A percentile compares a stretch with the other conserved stretches of the same genome.
Evolutionary conservation across 2,329 filamentous ascomycete species (phyloP).

Genomic region (Fusarium lateritium): DNA sequence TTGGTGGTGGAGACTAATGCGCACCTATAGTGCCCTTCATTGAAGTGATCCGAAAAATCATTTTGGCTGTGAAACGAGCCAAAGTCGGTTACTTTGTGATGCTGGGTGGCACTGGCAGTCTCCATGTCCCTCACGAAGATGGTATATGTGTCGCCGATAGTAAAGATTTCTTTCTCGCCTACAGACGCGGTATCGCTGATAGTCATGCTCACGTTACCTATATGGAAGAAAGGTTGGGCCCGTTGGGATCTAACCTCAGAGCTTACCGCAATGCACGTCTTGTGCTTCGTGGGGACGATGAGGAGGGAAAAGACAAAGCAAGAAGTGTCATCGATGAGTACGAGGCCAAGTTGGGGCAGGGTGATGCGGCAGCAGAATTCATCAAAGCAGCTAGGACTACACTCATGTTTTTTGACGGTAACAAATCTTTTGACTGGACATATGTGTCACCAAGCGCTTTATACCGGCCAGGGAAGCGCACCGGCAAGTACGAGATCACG

Average conservation of each 20-base stretch:
- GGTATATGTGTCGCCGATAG: constrained; percentile 6
- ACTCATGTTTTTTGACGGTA: constrained; percentile 25
- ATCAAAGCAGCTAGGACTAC: constrained; percentile 13
- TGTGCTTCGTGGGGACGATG: not conserved
- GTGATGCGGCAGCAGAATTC: constrained; percentile 5
- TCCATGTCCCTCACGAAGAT: constrained; percentile 1
- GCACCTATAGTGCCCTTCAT: constrained; percentile 1
- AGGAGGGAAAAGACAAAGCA: not conserved
- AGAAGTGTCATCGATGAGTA: constrained; percentile 2
- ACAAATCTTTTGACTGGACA: constrained; percentile 25
- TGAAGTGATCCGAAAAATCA: constrained; percentile 10
- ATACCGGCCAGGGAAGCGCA: constrained; percentile 22
- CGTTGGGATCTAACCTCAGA: constrained; percentile 1
- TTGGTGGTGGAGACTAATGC: too few species aligned
- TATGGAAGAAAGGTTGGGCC: constrained; percentile 23
- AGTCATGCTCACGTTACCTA: constrained; percentile 26
- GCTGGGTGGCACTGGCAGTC: constrained; percentile 14
- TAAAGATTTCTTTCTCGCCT: constrained; percentile 15
- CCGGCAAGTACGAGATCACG: constrained; percentile 9
- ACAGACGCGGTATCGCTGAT: constrained; percentile 18
- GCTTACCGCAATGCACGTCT: constrained; percentile 9
- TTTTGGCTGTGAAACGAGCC: constrained; percentile 10
- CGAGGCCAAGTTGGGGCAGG: not conserved
- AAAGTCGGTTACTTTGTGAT: constrained; percentile 26
- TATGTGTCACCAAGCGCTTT: constrained; percentile 20